A percentile compares a stretch with the other conserved stretches of the same genome.
Conservation (phyloP, 2,329 filamentous ascomycete genomes). For the Colletotrichum aenigma region DNA sequence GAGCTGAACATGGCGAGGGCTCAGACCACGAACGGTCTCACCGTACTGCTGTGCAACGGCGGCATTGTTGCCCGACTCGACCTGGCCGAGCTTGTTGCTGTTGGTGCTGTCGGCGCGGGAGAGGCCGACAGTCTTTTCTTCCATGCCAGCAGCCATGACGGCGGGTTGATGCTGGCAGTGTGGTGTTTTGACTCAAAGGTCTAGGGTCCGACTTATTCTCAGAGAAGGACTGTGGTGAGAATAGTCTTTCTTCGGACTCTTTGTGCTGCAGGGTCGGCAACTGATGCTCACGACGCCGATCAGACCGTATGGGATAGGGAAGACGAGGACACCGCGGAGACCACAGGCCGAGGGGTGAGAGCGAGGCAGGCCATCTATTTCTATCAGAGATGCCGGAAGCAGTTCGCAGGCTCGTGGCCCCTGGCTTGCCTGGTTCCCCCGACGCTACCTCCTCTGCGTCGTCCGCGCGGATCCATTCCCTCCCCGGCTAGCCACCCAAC, state of each 20-base stretch:
- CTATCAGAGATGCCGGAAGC: not conserved
- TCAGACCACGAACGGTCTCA: constrained; percentile 36
- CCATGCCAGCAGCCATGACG: constrained; percentile 10
- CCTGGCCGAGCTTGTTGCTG: constrained; percentile 17
- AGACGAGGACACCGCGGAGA: not conserved
- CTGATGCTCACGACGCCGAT: not conserved
- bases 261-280: not conserved
- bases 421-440: not conserved
- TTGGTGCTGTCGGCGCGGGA: constrained; percentile 15
- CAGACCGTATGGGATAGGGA: not conserved
- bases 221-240: not conserved
- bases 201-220: not conserved
- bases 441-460: not conserved
- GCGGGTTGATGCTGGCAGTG: not conserved
- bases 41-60: constrained; percentile 28
- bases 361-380: not conserved
- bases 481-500: not conserved
- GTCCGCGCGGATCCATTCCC: not conserved
- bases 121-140: constrained; percentile 18
- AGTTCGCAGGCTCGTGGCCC: not conserved
- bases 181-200: not conserved
- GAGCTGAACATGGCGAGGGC: constrained; percentile 49
- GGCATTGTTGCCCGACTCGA: constrained; percentile 4
- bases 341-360: not conserved
- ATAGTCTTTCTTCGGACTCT: not conserved